Evolutionary conservation across 331 rosid genomes (phyloP).

Genomic region (Pyracantha coccinea): DNA sequence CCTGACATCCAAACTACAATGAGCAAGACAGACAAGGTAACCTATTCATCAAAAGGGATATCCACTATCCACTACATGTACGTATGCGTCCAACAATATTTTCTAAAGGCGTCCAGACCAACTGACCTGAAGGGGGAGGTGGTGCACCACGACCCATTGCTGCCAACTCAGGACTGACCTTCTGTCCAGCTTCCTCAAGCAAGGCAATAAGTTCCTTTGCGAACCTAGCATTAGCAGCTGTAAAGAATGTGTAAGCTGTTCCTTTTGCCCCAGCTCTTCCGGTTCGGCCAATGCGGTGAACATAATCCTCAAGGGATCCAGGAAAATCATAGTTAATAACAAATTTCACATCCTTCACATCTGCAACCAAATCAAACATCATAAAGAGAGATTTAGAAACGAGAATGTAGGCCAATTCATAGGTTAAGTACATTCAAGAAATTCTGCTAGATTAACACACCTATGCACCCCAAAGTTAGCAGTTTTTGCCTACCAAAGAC

Average conservation of each 20-base stretch:
- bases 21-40: no score
- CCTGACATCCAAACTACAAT: no score
- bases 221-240: slow-evolving; percentile 94
- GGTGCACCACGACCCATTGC: slow-evolving; percentile 99
- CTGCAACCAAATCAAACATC: slow-evolving; percentile 37
- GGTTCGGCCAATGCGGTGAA: slow-evolving; percentile 97
- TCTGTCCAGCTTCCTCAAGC: slow-evolving; percentile 97
- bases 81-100: no score
- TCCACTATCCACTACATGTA: no score
- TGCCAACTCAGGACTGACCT: slow-evolving; percentile 87
- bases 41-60: no score
- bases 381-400: not conserved
- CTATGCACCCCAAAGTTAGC: slow-evolving; percentile 15
- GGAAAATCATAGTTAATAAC: slow-evolving; percentile 96
- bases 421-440: slow-evolving; percentile 6
- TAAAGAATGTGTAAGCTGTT: slow-evolving; percentile 94
- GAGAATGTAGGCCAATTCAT: not conserved
- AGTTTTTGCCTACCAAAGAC: slow-evolving; percentile 12
- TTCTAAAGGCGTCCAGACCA: not conserved
- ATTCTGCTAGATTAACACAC: slow-evolving; percentile 13
- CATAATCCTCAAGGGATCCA: slow-evolving; percentile 98
- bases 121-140: slow-evolving; percentile 89
- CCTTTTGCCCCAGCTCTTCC: slow-evolving; percentile 99
- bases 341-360: slow-evolving; percentile 92
- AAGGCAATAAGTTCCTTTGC: slow-evolving; percentile 81